Conservation (phyloP, 179 eudicot genomes). For the Corrigiola litoralis region DNA sequence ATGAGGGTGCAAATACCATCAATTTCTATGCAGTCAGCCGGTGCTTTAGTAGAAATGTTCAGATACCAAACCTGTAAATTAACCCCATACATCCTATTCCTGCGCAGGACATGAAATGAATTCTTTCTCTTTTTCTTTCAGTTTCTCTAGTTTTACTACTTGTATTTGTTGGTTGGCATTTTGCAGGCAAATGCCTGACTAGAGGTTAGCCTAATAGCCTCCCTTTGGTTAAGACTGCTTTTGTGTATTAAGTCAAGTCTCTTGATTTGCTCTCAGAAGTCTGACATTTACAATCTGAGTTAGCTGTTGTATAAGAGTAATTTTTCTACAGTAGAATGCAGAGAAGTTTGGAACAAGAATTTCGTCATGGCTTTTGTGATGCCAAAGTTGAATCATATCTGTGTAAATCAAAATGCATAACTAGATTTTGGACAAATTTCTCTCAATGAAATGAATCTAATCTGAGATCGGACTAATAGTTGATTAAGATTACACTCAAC, state of each 20-base stretch:
- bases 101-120: constrained; percentile 12
- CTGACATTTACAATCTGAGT: background rate
- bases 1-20: background rate
- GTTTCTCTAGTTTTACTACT: constrained; percentile 16
- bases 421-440: too few relatives aligned
- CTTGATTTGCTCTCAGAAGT: constrained; percentile 11
- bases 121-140: background rate
- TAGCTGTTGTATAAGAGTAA: background rate
- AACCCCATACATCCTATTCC: constrained; percentile 14
- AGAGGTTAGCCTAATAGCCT: constrained; percentile 10
- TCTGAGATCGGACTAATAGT: too few relatives aligned
- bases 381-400: too few relatives aligned
- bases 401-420: too few relatives aligned
- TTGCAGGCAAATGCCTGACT: constrained; percentile 22
- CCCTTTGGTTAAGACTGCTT: background rate
- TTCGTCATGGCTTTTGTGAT: too few relatives aligned
- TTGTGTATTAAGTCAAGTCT: constrained; percentile 11
- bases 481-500: too few relatives aligned
- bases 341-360: too few relatives aligned
- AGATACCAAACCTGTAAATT: constrained; percentile 29
- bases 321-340: background rate
- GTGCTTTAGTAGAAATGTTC: constrained; percentile 4
- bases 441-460: too few relatives aligned
- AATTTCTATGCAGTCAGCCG: background rate
- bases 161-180: constrained; percentile 23